phyloP scores from a whole-genome alignment of 2,329 filamentous ascomycete species.

The Claviceps pazoutovae region DNA sequence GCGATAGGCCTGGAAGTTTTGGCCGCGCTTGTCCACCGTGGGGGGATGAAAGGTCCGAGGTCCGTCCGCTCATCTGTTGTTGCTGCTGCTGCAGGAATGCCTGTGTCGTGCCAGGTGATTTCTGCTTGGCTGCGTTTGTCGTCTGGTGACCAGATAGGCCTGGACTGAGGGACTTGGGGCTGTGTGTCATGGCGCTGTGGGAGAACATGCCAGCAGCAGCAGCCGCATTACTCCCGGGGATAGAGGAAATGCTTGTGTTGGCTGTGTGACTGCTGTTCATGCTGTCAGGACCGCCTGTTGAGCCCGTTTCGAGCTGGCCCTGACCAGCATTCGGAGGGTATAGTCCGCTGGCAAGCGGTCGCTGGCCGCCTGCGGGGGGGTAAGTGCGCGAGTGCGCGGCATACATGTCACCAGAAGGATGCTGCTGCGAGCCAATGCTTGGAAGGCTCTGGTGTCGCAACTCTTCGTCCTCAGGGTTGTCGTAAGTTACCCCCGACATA shows the following conservation, averaged over 20 bases:
- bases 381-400: constrained; percentile 62
- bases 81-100: constrained; percentile 49
- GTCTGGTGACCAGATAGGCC: constrained; percentile 39
- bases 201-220: constrained; percentile 50
- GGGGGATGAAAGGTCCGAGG: constrained; percentile 40
- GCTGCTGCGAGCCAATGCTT: constrained; percentile 53
- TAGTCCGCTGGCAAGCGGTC: constrained; percentile 38
- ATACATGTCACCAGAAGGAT: constrained; percentile 44
- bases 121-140: constrained; percentile 36
- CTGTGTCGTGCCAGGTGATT: constrained; percentile 51
- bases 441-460: constrained; percentile 57
- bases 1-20: constrained; percentile 23
- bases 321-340: constrained; percentile 50
- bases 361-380: constrained; percentile 45
- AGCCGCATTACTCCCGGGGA: constrained; percentile 31
- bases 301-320: constrained; percentile 34
- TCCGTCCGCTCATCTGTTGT: constrained; percentile 31
- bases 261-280: constrained; percentile 29
- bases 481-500: constrained; percentile 44
- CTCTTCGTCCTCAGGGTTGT: constrained; percentile 45
- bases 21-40: constrained; percentile 30
- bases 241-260: constrained; percentile 34
- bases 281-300: constrained; percentile 34
- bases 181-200: constrained; percentile 67
- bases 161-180: constrained; percentile 72